Evolutionary conservation across 257 asterid genomes (phyloP).

Genomic region (Ilex asprella): DNA sequence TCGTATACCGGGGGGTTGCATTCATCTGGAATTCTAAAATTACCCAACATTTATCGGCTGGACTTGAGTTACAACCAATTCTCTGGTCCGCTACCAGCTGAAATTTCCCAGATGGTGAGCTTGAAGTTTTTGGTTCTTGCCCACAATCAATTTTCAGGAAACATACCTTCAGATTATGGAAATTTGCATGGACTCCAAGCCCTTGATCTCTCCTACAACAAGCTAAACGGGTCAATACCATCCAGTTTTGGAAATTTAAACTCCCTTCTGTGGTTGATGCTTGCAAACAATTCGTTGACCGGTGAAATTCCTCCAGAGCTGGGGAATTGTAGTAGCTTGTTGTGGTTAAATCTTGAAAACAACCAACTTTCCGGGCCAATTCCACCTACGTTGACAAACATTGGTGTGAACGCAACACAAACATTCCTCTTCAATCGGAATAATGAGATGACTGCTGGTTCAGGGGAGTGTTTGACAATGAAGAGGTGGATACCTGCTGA

Average conservation of each 20-base stretch:
- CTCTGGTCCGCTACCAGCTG: conserved; percentile 60
- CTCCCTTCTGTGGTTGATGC: conserved; percentile 83
- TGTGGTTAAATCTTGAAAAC: conserved; percentile 77
- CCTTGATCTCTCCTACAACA: conserved; percentile 77
- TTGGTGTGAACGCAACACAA: conserved; percentile 44
- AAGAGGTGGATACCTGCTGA: conserved; percentile 91
- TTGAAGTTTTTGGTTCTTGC: conserved; percentile 71
- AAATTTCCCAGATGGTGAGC: conserved; percentile 44
- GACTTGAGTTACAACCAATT: conserved; percentile 77
- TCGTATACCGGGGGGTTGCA: conserved; percentile 53
- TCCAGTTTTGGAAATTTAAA: conserved; percentile 51
- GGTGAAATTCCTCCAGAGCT: conserved; percentile 65
- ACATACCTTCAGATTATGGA: conserved; percentile 71
- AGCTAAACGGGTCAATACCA: conserved; percentile 54
- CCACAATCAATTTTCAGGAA: conserved; percentile 57
- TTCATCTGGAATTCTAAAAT: conserved; percentile 48
- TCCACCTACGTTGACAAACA: conserved; percentile 45
- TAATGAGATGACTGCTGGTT: conserved; percentile 46
- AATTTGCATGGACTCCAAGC: conserved; percentile 60
- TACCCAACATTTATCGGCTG: conserved; percentile 52
- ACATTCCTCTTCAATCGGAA: conserved; percentile 49
- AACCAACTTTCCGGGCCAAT: conserved; percentile 53
- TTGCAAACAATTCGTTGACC: conserved; percentile 61
- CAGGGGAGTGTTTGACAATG: conserved; percentile 81
- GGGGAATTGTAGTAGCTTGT: conserved; percentile 75